Percentiles rank a stretch among this genome's conserved stretches.
These are phyloP conservation scores for Boechera stricta DNA, from an alignment of 345 rosid species.

Conservation along the genomic window DNA sequence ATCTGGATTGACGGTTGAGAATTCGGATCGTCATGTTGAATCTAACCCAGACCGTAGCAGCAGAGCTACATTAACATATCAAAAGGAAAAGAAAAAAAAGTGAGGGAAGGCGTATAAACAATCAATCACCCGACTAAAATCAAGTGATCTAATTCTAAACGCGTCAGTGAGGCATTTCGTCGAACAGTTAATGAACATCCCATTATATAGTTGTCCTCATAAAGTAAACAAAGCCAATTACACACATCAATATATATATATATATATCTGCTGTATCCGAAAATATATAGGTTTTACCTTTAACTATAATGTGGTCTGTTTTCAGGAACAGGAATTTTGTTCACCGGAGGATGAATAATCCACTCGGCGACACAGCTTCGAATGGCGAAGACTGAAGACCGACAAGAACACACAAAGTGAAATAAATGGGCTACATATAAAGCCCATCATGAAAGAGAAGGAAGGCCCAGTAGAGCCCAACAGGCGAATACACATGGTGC, in stretches of 20 bases:
- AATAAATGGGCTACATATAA: neutral
- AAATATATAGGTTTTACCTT: neutral
- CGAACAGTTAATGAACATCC: constrained; percentile 30
- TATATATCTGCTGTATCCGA: neutral
- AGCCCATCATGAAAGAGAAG: neutral
- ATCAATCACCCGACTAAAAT: neutral
- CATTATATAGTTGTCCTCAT: neutral
- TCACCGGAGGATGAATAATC: neutral
- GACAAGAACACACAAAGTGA: neutral
- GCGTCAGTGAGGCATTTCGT: constrained; percentile 38
- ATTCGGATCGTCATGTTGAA: constrained; percentile 34
- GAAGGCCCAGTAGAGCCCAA: constrained; percentile 1
- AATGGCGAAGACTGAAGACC: neutral
- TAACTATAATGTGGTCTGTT: neutral
- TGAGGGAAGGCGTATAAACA: neutral
- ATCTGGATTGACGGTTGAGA: constrained; percentile 22
- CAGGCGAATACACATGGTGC: neutral
- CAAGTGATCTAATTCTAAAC: neutral
- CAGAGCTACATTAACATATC: constrained; percentile 28
- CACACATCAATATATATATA: neutral
- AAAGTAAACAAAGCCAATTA: neutral
- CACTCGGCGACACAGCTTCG: neutral
- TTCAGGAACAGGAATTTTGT: neutral
- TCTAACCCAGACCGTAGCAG: constrained; percentile 2
- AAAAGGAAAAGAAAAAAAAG: neutral